These are phyloP conservation scores for Kodamaea ohmeri DNA, from an alignment of 1,139 yeast genomes.

Conservation along the genomic window DNA sequence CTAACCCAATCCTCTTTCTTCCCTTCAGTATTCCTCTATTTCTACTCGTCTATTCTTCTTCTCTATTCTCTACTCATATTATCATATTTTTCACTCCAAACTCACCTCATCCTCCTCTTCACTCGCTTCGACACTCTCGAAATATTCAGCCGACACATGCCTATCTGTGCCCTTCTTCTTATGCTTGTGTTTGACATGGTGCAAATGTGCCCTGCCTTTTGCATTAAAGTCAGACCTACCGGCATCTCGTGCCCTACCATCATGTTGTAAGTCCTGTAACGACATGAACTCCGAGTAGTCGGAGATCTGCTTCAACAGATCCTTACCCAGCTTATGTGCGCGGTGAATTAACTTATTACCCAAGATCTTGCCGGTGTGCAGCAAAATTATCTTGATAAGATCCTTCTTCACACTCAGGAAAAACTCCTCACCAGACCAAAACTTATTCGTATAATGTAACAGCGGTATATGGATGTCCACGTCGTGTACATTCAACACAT, in stretches of 20 bases:
- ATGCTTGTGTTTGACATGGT: conserved; percentile 5
- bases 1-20: too few relatives aligned
- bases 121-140: conserved; percentile 3
- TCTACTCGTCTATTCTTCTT: not conserved
- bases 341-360: conserved; percentile 62
- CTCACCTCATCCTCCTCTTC: not conserved
- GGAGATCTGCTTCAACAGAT: conserved; percentile 46
- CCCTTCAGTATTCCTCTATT: not conserved
- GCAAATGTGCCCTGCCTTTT: conserved; percentile 6
- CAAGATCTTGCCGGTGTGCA: conserved; percentile 75
- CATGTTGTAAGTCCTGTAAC: conserved; percentile 38
- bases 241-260: conserved; percentile 26
- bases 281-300: conserved; percentile 41
- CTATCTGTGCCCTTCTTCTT: not conserved
- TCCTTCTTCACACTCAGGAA: conserved; percentile 63
- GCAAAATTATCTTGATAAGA: conserved; percentile 62
- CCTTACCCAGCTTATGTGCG: conserved; percentile 34
- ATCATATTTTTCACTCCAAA: not conserved
- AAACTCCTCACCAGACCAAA: conserved; percentile 80
- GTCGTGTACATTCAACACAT: conserved; percentile 69
- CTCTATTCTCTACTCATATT: not conserved
- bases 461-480: conserved; percentile 63
- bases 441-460: conserved; percentile 60
- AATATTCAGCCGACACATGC: not conserved
- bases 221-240: conserved; percentile 13